A percentile compares a stretch with the other conserved stretches of the same genome.
These are phyloP conservation scores for Grosmannia penicillata DNA, from an alignment of 2,329 filamentous ascomycete genomes.

Conservation along the genomic window DNA sequence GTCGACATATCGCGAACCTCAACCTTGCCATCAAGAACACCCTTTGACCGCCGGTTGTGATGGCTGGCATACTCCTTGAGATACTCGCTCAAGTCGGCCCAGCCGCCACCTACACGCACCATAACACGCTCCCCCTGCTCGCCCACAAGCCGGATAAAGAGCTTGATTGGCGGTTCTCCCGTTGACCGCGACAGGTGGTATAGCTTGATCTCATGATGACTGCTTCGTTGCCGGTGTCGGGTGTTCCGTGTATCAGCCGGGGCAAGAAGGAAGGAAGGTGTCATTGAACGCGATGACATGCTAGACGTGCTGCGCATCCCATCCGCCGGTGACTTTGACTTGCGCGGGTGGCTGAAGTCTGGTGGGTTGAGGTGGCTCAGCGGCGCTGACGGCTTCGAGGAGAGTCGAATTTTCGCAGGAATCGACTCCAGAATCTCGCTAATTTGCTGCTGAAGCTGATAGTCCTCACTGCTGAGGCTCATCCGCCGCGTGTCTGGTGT, in stretches of 20 bases:
- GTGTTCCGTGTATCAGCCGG: conserved; percentile 38
- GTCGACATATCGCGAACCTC: conserved; percentile 39
- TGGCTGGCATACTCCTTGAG: conserved; percentile 86
- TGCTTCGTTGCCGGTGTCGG: conserved; percentile 29
- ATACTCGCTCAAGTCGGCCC: conserved; percentile 92
- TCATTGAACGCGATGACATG: conserved; percentile 41
- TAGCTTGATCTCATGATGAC: conserved; percentile 66
- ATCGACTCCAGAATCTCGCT: conserved; percentile 64
- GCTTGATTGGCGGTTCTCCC: conserved; percentile 77
- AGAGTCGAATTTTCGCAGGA: conserved; percentile 65
- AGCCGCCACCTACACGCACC: conserved; percentile 96
- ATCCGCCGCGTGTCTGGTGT: conserved; percentile 15
- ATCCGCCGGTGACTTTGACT: conserved; percentile 16
- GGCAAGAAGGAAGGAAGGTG: conserved; percentile 54
- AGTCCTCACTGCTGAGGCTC: conserved; percentile 33
- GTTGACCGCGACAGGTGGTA: conserved; percentile 82
- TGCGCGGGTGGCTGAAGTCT: conserved; percentile 33
- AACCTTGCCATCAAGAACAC: conserved; percentile 33
- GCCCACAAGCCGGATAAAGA: conserved; percentile 86
- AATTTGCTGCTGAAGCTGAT: conserved; percentile 67
- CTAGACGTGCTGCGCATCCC: conserved; percentile 30
- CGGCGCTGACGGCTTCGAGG: conserved; percentile 33
- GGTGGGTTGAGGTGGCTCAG: conserved; percentile 42
- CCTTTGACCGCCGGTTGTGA: conserved; percentile 57
- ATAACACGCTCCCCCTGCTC: conserved; percentile 86